phyloP scores from a whole-genome alignment of 2,329 filamentous ascomycete genomes.

The Chaetomium strumarium region DNA sequence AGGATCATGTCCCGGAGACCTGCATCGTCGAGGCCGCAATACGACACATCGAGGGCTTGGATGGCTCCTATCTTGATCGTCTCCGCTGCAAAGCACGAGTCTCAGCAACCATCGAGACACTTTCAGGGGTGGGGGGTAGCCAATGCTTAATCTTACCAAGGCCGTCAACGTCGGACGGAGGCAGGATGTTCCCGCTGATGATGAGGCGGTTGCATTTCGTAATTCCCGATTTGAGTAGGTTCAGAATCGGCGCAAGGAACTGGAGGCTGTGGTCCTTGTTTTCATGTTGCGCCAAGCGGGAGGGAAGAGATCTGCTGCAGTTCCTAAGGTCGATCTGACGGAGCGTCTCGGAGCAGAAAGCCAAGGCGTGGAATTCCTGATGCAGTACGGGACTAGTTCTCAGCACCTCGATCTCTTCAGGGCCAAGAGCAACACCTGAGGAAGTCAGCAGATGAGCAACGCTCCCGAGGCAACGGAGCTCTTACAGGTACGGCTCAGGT shows the following conservation, averaged over 20 bases:
- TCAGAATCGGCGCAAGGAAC: constrained; percentile 38
- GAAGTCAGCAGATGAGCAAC: constrained; percentile 19
- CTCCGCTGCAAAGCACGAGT: constrained; percentile 24
- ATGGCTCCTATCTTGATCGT: constrained; percentile 30
- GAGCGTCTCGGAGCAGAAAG: constrained; percentile 51
- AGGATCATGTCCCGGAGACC: constrained; percentile 44
- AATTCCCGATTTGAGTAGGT: constrained; percentile 37
- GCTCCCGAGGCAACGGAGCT: constrained; percentile 10
- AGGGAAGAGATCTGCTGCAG: constrained; percentile 27
- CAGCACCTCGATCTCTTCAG: constrained; percentile 44
- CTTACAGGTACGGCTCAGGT: constrained; percentile 47
- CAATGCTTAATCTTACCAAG: constrained; percentile 37
- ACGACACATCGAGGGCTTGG: constrained; percentile 45
- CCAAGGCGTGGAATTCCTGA: constrained; percentile 51
- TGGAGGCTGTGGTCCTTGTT: constrained; percentile 21
- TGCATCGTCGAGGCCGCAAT: constrained; percentile 46
- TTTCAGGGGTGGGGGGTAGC: background rate
- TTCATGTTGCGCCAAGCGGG: constrained; percentile 6
- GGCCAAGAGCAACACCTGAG: constrained; percentile 41
- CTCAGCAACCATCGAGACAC: constrained; percentile 7
- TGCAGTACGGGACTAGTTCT: constrained; percentile 46
- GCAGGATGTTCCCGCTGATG: constrained; percentile 45
- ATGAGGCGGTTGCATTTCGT: constrained; percentile 47
- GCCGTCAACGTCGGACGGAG: constrained; percentile 42
- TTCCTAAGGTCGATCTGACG: constrained; percentile 49